phyloP scores from a whole-genome alignment of 805 yeast genomes.

The Pichia membranifaciens region DNA sequence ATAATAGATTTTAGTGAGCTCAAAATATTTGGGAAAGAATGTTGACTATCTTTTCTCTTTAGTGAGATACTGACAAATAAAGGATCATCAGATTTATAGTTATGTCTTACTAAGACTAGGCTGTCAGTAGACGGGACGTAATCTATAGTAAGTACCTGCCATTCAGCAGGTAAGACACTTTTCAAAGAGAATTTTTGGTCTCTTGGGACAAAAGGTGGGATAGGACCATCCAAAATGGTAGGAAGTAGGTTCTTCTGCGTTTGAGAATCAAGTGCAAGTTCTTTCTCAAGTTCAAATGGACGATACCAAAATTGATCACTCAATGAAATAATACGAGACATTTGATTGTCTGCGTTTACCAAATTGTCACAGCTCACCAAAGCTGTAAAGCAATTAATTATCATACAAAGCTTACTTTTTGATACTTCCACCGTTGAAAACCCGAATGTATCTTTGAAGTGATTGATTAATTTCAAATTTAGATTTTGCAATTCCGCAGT shows the following conservation, averaged over 20 bases:
- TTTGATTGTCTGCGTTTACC: neutral
- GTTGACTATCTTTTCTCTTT: conserved; percentile 39
- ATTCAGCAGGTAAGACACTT: conserved; percentile 37
- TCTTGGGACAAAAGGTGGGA: neutral
- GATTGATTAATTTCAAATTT: neutral
- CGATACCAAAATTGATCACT: conserved; percentile 9
- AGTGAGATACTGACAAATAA: conserved; percentile 53
- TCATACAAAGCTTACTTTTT: conserved; percentile 8
- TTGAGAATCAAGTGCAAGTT: conserved; percentile 19
- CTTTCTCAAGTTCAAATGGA: conserved; percentile 13
- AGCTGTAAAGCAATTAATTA: conserved; percentile 10
- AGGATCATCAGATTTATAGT: conserved; percentile 19
- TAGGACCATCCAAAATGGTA: neutral
- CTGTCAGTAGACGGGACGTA: conserved; percentile 52
- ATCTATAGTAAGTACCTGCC: conserved; percentile 61
- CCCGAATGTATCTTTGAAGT: neutral
- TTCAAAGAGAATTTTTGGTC: conserved; percentile 1
- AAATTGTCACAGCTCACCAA: conserved; percentile 7
- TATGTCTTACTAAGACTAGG: conserved; percentile 37
- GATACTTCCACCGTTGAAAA: conserved; percentile 7
- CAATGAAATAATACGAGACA: neutral
- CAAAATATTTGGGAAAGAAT: conserved; percentile 12
- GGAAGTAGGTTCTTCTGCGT: conserved; percentile 19
- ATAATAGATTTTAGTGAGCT: conserved; percentile 37
- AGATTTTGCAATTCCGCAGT: conserved; percentile 13